Evolutionary conservation across 2,329 filamentous ascomycete genomes (phyloP).

Genomic region (Tricladium varicosporioides): DNA sequence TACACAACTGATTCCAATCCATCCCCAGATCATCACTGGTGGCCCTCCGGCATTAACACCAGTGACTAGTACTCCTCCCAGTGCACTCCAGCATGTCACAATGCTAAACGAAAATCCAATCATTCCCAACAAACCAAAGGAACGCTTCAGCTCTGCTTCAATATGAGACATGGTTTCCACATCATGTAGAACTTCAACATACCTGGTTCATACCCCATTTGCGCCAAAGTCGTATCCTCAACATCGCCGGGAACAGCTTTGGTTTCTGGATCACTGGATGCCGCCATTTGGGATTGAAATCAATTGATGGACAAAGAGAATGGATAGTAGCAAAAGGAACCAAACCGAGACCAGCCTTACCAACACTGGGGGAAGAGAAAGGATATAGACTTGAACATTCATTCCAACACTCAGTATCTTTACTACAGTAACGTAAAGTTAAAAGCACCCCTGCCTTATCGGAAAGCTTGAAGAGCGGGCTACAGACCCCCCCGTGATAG

Average conservation of each 20-base stretch:
- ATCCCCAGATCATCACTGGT: slow-evolving; percentile 58
- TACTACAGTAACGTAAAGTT: background rate
- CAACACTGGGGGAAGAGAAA: background rate
- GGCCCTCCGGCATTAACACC: slow-evolving; percentile 55
- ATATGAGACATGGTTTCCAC: background rate
- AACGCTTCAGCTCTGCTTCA: slow-evolving; percentile 51
- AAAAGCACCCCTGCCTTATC: slow-evolving; percentile 3
- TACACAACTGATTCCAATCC: slow-evolving; percentile 50
- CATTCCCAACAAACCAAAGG: slow-evolving; percentile 55
- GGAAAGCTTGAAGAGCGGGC: background rate
- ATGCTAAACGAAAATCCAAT: slow-evolving; percentile 58
- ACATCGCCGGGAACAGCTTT: slow-evolving; percentile 16
- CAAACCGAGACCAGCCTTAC: background rate
- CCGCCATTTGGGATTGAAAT: background rate
- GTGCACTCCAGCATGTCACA: slow-evolving; percentile 56
- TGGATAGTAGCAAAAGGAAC: background rate
- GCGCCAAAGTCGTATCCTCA: slow-evolving; percentile 23
- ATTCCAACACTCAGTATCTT: background rate
- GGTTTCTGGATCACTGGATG: slow-evolving; percentile 7
- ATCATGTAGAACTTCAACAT: slow-evolving; percentile 4
- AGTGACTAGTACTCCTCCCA: slow-evolving; percentile 54
- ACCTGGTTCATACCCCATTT: slow-evolving; percentile 28
- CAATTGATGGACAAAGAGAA: background rate
- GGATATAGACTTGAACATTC: background rate
- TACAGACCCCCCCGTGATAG: no score